Evolutionary conservation across 495 filamentous ascomycete species (phyloP).

Genomic region (Penicillium fimorum): DNA sequence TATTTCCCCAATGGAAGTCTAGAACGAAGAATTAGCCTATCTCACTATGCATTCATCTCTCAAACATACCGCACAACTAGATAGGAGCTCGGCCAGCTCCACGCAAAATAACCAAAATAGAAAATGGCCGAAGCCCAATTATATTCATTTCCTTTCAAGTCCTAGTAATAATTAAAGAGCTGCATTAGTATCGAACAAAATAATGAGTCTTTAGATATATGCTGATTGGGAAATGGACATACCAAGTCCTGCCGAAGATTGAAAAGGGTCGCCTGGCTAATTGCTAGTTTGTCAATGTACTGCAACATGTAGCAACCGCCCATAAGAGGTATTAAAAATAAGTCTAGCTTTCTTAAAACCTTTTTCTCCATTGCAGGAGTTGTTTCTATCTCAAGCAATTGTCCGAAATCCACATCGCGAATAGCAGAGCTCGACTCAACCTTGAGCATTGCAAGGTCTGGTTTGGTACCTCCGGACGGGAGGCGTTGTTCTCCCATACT

Average conservation of each 20-base stretch:
- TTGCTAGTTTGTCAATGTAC: constrained; percentile 58
- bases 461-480: too few species aligned
- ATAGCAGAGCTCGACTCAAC: too few species aligned
- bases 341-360: constrained; percentile 2
- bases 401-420: too few species aligned
- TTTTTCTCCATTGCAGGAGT: background rate
- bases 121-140: constrained; percentile 49
- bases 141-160: constrained; percentile 45
- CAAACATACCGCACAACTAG: constrained; percentile 33
- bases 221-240: background rate
- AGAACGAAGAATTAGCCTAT: constrained; percentile 8
- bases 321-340: constrained; percentile 45
- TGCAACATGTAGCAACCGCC: constrained; percentile 50
- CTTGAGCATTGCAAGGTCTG: too few species aligned
- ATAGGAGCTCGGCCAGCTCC: constrained; percentile 51
- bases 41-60: too few species aligned
- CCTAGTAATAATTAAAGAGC: constrained; percentile 6
- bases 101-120: constrained; percentile 51
- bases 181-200: too few species aligned
- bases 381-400: background rate
- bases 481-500: too few species aligned
- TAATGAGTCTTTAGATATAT: too few species aligned
- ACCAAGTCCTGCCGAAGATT: constrained; percentile 43
- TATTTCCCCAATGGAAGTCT: constrained; percentile 54
- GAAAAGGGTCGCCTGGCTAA: constrained; percentile 55